Conservation (phyloP, 768 basidiomycete genomes). For the Trametes cubensis region DNA sequence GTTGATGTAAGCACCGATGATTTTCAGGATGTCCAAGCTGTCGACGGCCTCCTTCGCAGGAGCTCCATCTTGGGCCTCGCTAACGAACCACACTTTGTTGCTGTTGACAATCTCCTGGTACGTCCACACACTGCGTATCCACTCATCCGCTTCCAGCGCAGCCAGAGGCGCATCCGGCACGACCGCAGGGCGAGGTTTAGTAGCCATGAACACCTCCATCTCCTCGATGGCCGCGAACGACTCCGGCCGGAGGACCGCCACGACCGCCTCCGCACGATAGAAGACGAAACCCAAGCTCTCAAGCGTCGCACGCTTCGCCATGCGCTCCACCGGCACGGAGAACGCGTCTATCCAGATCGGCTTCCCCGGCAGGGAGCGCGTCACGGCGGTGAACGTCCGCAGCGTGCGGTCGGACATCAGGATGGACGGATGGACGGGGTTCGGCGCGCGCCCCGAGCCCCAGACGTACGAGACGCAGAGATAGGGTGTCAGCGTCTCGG, state of each 20-base stretch:
- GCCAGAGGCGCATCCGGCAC: constrained; percentile 14
- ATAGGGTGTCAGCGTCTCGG: constrained; percentile 10
- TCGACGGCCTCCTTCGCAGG: not conserved
- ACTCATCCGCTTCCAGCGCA: constrained; percentile 24
- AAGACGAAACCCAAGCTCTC: constrained; percentile 27
- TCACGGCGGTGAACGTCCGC: constrained; percentile 13
- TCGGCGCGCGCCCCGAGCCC: constrained; percentile 16
- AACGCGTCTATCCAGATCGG: constrained; percentile 26
- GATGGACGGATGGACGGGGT: constrained; percentile 20
- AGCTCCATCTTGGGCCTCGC: not conserved
- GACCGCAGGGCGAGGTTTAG: not conserved
- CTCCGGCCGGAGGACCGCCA: constrained; percentile 19
- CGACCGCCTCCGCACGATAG: constrained; percentile 17
- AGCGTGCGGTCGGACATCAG: constrained; percentile 27
- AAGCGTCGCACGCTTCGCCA: constrained; percentile 21
- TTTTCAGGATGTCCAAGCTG: constrained; percentile 9
- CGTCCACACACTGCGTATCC: constrained; percentile 29
- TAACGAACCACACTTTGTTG: constrained; percentile 13
- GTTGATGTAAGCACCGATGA: constrained; percentile 17
- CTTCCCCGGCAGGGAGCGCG: constrained; percentile 10
- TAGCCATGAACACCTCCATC: constrained; percentile 13
- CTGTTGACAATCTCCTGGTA: constrained; percentile 28
- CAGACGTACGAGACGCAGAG: constrained; percentile 31
- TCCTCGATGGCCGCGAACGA: constrained; percentile 22
- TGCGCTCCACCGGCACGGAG: constrained; percentile 24